A percentile compares a stretch with the other conserved stretches of the same genome.
phyloP scores from a whole-genome alignment of 257 asterid species.

The Lavandula angustifolia region DNA sequence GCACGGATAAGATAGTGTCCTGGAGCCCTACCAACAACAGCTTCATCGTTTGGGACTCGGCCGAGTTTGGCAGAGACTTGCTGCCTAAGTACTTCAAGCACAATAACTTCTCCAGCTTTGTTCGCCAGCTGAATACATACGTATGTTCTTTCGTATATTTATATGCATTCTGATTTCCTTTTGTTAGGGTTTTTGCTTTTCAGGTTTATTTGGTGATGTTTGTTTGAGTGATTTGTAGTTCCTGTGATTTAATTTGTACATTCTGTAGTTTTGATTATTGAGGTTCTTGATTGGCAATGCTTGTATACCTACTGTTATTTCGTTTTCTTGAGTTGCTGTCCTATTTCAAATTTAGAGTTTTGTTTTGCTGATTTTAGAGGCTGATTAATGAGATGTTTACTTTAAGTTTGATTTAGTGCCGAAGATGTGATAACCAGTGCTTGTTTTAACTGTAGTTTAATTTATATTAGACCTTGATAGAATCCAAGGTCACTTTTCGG shows the following conservation, averaged over 20 bases:
- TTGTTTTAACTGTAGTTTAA: neutral
- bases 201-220: neutral
- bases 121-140: conserved; percentile 63
- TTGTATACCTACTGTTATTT: neutral
- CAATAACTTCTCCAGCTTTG: conserved; percentile 81
- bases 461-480: conserved; percentile 1
- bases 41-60: conserved; percentile 81
- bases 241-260: neutral
- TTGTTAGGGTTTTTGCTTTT: neutral
- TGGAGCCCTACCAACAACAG: conserved; percentile 72
- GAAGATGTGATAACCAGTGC: neutral
- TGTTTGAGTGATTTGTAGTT: neutral
- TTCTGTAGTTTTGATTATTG: conserved; percentile 1
- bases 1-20: conserved; percentile 65
- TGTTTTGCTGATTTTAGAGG: neutral
- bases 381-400: neutral
- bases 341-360: no score
- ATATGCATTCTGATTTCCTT: neutral
- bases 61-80: conserved; percentile 64
- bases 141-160: conserved; percentile 32
- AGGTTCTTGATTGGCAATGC: conserved; percentile 14
- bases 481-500: neutral
- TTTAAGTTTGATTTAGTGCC: neutral
- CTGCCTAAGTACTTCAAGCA: conserved; percentile 81
- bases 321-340: neutral